Conservation (phyloP, 768 basidiomycete genomes). For the Lactarius sanguifluus region DNA sequence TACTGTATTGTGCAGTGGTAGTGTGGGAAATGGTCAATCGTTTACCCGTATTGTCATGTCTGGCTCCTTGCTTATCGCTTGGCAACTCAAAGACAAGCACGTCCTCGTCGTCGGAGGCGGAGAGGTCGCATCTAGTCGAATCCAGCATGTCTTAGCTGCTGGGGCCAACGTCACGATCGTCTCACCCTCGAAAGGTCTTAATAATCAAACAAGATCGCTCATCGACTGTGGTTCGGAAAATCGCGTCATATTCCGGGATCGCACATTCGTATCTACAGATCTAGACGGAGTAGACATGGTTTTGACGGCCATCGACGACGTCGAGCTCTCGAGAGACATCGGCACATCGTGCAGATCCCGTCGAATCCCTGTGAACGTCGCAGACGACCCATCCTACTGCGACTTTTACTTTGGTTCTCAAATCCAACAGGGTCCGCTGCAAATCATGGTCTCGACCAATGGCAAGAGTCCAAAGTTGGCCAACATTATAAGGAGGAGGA, state of each 20-base stretch:
- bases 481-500: conserved; percentile 67
- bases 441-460: conserved; percentile 95
- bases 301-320: conserved; percentile 90
- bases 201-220: conserved; percentile 54
- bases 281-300: conserved; percentile 78
- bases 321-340: conserved; percentile 66
- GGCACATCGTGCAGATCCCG: conserved; percentile 62
- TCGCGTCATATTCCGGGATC: conserved; percentile 69
- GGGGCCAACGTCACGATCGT: conserved; percentile 79
- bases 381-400: conserved; percentile 92
- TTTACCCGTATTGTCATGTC: conserved; percentile 3
- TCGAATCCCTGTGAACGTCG: conserved; percentile 89
- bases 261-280: conserved; percentile 66
- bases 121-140: conserved; percentile 83
- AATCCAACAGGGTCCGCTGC: conserved; percentile 85
- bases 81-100: conserved; percentile 81
- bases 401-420: conserved; percentile 99
- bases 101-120: conserved; percentile 96
- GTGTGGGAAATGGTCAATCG: not conserved
- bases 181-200: conserved; percentile 65
- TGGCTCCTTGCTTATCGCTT: conserved; percentile 86
- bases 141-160: conserved; percentile 80
- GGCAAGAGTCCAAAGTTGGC: conserved; percentile 92
- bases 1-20: not conserved
- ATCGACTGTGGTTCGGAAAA: conserved; percentile 45